Percentiles rank a stretch among this genome's conserved stretches.
phyloP scores from a whole-genome alignment of 345 rosid species.

The Lepidium aucheri region DNA sequence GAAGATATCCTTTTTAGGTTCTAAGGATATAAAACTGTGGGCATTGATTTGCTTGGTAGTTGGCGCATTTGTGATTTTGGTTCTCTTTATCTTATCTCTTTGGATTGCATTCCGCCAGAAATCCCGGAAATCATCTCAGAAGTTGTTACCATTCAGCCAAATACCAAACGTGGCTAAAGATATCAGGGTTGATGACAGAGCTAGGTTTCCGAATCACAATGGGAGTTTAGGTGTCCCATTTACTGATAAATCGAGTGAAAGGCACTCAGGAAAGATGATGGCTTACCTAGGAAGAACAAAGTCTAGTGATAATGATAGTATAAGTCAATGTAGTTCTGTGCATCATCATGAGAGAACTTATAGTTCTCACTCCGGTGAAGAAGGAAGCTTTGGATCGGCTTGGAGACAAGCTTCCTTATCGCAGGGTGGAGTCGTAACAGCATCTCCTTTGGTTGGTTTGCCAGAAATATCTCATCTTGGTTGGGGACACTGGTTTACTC shows the following conservation, averaged over 20 bases:
- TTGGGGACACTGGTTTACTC: slow-evolving; percentile 99
- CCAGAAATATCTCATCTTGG: slow-evolving; percentile 96
- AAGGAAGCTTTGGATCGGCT: slow-evolving; percentile 70
- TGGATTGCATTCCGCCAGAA: slow-evolving; percentile 68
- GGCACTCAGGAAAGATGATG: slow-evolving; percentile 50
- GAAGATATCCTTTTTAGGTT: slow-evolving; percentile 71
- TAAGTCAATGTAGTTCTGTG: slow-evolving; percentile 75
- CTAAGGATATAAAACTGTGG: slow-evolving; percentile 81
- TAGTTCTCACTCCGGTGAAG: slow-evolving; percentile 83
- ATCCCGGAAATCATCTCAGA: slow-evolving; percentile 44
- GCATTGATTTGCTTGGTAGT: slow-evolving; percentile 74
- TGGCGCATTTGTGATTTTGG: slow-evolving; percentile 51
- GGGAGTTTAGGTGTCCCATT: slow-evolving; percentile 29
- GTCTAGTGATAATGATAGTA: slow-evolving; percentile 76
- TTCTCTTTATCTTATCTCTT: slow-evolving; percentile 58
- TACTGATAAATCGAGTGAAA: slow-evolving; percentile 51
- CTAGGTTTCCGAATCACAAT: slow-evolving; percentile 41
- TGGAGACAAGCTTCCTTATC: slow-evolving; percentile 69
- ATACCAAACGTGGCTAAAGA: slow-evolving; percentile 85
- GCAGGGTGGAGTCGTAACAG: slow-evolving; percentile 55
- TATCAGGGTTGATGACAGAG: slow-evolving; percentile 79
- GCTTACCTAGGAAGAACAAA: slow-evolving; percentile 56
- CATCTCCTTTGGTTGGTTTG: slow-evolving; percentile 88
- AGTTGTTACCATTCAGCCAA: slow-evolving; percentile 47
- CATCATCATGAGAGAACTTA: slow-evolving; percentile 63